Evolutionary conservation across 768 basidiomycete species (phyloP).

Genomic region (Tubosaeta sp.): DNA sequence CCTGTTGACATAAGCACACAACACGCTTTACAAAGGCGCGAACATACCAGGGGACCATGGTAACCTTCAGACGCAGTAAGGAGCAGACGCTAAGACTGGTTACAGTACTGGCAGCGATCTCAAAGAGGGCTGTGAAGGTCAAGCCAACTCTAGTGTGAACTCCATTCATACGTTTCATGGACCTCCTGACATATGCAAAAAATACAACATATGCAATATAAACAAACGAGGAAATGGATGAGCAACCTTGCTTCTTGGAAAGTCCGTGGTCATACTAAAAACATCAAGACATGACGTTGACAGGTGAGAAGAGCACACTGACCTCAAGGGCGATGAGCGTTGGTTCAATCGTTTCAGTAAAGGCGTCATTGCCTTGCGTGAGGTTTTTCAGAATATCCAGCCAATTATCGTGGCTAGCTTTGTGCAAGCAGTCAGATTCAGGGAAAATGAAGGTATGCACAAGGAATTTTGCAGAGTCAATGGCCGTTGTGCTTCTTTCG

Average conservation of each 20-base stretch:
- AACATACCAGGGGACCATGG: slow-evolving; percentile 82
- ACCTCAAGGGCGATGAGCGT: slow-evolving; percentile 45
- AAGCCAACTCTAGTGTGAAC: slow-evolving; percentile 91
- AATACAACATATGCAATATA: slow-evolving; percentile 77
- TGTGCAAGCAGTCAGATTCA: slow-evolving; percentile 64
- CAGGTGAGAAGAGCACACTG: slow-evolving; percentile 12
- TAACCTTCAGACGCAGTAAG: slow-evolving; percentile 81
- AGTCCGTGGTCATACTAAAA: slow-evolving; percentile 51
- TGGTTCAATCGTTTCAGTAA: slow-evolving; percentile 40
- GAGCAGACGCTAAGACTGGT: slow-evolving; percentile 93
- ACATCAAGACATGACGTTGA: slow-evolving; percentile 7
- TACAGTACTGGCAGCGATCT: slow-evolving; percentile 88
- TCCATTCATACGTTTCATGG: slow-evolving; percentile 71
- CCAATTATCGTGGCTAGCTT: slow-evolving; percentile 62
- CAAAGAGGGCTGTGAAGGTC: slow-evolving; percentile 89
- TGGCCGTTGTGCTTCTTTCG: slow-evolving; percentile 46
- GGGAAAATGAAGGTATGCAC: slow-evolving; percentile 82
- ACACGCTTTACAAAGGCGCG: neutral
- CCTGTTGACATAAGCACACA: slow-evolving; percentile 39
- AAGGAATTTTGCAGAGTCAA: slow-evolving; percentile 66
- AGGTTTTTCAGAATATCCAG: slow-evolving; percentile 48
- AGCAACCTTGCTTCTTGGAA: slow-evolving; percentile 44
- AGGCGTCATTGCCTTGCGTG: slow-evolving; percentile 33
- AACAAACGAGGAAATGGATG: slow-evolving; percentile 64
- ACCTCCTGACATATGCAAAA: slow-evolving; percentile 69